These are phyloP conservation scores for Tricholoma furcatifolium DNA, from an alignment of 768 basidiomycete genomes.

Conservation along the genomic window DNA sequence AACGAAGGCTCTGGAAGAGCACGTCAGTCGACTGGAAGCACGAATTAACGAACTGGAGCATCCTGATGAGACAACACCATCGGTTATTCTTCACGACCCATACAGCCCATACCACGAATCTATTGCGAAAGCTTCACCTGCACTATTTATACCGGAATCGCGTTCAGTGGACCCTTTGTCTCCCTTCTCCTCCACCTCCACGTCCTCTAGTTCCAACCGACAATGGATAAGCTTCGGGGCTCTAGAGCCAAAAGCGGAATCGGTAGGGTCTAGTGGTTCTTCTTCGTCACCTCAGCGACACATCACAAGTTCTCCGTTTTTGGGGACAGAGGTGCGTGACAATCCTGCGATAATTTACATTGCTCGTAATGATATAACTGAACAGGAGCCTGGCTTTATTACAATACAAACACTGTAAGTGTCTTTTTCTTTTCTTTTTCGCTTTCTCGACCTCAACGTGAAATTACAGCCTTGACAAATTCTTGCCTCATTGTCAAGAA, in stretches of 20 bases:
- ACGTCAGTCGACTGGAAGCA: slow-evolving; percentile 52
- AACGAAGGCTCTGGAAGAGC: slow-evolving; percentile 60
- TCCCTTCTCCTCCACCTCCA: slow-evolving; percentile 44
- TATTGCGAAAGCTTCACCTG: slow-evolving; percentile 31
- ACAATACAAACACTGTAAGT: slow-evolving; percentile 39
- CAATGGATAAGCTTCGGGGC: slow-evolving; percentile 37
- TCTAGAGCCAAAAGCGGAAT: slow-evolving; percentile 37
- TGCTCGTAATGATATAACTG: slow-evolving; percentile 5
- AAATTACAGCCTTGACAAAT: slow-evolving; percentile 49
- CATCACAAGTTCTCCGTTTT: slow-evolving; percentile 33
- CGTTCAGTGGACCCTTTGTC: slow-evolving; percentile 30
- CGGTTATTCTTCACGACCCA: slow-evolving; percentile 51
- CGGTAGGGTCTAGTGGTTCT: slow-evolving; percentile 42
- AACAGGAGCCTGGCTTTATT: slow-evolving; percentile 38
- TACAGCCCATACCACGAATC: slow-evolving; percentile 36
- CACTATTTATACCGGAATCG: slow-evolving; percentile 30
- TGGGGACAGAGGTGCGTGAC: slow-evolving; percentile 37
- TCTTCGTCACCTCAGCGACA: slow-evolving; percentile 38
- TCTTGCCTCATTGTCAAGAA: slow-evolving; percentile 55
- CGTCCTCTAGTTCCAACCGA: slow-evolving; percentile 46
- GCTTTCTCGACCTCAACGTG: slow-evolving; percentile 8
- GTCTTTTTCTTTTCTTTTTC: neutral
- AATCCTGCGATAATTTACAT: neutral
- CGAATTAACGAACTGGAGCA: slow-evolving; percentile 58
- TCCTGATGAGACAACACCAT: slow-evolving; percentile 44